Base-by-base conservation (phyloP, 1,284 basidiomycete species). In the Laetiporus sulphureus region DNA sequence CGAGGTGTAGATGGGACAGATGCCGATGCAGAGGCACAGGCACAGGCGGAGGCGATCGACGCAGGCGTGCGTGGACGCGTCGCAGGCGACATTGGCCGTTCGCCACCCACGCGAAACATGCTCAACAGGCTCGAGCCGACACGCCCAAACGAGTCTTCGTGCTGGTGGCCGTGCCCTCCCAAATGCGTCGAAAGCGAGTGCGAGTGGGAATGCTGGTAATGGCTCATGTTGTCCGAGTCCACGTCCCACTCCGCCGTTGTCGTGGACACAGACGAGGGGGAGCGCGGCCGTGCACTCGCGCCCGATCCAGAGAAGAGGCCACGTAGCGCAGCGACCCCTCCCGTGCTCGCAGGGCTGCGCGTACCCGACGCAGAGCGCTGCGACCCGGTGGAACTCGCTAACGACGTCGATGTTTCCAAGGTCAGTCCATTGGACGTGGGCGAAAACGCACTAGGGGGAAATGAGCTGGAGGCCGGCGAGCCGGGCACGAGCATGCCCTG, bases 161-260 rank as follows among this genome's bases (percentile, higher is more conserved):
- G 76, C 65, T 40, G 46, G 25, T 27, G 8, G 31, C 41, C 36
- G 43, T 53, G n/a, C 53, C 45, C 0, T 49, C 45, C 6, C 53
- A 20, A 40, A n/a, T n/a, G n/a, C n/a, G n/a, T 45, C 2, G 77
- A 77, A 4, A 66, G 64, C 5, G 83, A 82, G n/a, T 78, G 73
- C 11, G 79, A 70, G 2, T 79, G 72, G 10, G n/a, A n/a, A n/a
- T n/a, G n/a, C n/a, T n/a, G n/a, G n/a, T n/a, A n/a, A n/a, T n/a
- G n/a, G n/a, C 32, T 41, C 35, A 41, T 53, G 15, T 54, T 45
- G 0, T 49, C 45, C 5, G 44, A 41, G 32, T 42, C 46, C 35
- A 16, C 41, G 47, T 23, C 47, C 48, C 41, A 53, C 5, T 72
- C 74, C 10, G 74, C 64, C n/a, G 69, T 64, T 27, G 49, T 46